Evolutionary conservation across 2,329 filamentous ascomycete genomes (phyloP).

Genomic region (Exophiala oligosperma): DNA sequence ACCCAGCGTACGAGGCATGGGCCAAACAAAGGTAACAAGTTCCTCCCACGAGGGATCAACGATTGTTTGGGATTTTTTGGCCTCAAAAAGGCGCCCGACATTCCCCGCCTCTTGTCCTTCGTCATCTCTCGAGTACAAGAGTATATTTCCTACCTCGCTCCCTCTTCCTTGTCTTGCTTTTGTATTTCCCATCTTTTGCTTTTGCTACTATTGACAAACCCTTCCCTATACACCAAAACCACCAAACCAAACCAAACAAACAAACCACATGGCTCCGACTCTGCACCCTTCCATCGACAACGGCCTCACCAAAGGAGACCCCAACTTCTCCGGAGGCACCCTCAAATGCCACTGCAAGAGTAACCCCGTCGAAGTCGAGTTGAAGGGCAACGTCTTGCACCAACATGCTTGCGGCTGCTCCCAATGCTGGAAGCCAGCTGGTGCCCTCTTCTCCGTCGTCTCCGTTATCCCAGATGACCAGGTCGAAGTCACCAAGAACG

Average conservation of each 20-base stretch:
- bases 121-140: too few species aligned
- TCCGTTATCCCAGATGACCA: slow-evolving; percentile 60
- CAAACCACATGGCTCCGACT: slow-evolving; percentile 35
- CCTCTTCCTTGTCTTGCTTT: not conserved
- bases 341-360: slow-evolving; percentile 61
- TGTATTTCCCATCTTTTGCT: too few species aligned
- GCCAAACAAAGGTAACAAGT: too few species aligned
- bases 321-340: slow-evolving; percentile 60
- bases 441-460: slow-evolving; percentile 64
- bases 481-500: slow-evolving; percentile 59
- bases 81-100: too few species aligned
- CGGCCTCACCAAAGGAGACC: slow-evolving; percentile 57
- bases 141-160: too few species aligned
- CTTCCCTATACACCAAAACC: too few species aligned
- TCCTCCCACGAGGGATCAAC: too few species aligned
- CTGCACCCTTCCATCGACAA: slow-evolving; percentile 66
- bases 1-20: too few species aligned
- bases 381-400: slow-evolving; percentile 61
- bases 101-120: not conserved
- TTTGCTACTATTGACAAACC: too few species aligned
- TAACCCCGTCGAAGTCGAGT: slow-evolving; percentile 58
- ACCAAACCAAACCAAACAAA: not conserved
- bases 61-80: too few species aligned
- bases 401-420: slow-evolving; percentile 73
- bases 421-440: slow-evolving; percentile 69